Percentiles rank a stretch among this genome's conserved stretches.
phyloP scores from a whole-genome alignment of 2,329 filamentous ascomycete species.

The Sporothrix phasma region DNA sequence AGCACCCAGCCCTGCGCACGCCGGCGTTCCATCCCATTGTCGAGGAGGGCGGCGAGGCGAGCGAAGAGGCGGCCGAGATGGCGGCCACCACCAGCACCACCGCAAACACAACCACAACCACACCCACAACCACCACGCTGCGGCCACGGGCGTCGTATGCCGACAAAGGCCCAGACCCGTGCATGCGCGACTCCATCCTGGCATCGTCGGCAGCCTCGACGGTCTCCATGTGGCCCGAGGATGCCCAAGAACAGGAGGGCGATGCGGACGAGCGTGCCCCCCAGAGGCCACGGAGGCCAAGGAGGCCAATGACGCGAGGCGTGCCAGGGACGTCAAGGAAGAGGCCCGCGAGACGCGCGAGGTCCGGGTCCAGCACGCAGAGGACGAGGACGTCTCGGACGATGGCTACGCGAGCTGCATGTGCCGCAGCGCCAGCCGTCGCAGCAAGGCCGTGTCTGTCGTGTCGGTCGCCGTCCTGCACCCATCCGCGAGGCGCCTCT shows the following conservation, averaged over 20 bases:
- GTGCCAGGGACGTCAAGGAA: background rate
- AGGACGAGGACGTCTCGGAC: background rate
- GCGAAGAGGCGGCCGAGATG: conserved; percentile 9
- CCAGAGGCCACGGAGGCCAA: background rate
- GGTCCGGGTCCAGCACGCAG: background rate
- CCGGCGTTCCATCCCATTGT: conserved; percentile 24
- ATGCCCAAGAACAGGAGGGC: background rate
- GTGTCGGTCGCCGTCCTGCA: background rate
- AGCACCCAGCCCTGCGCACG: conserved; percentile 43
- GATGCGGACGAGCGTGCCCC: background rate
- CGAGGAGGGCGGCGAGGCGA: conserved; percentile 26
- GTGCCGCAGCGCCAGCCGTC: conserved; percentile 1
- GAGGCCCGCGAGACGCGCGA: background rate
- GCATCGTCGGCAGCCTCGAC: conserved; percentile 6
- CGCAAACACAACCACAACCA: too few relatives aligned
- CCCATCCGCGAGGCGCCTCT: background rate
- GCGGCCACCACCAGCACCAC: background rate
- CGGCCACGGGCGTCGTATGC: background rate
- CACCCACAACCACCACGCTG: too few relatives aligned
- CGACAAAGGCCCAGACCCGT: background rate
- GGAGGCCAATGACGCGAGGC: background rate
- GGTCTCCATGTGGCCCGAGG: background rate
- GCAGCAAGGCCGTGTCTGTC: background rate
- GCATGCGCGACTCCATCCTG: conserved; percentile 9
- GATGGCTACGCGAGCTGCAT: background rate